Percentiles rank a stretch among this genome's conserved stretches.
Conservation (phyloP, 2,329 filamentous ascomycete genomes). For the Fusarium camptoceras region DNA sequence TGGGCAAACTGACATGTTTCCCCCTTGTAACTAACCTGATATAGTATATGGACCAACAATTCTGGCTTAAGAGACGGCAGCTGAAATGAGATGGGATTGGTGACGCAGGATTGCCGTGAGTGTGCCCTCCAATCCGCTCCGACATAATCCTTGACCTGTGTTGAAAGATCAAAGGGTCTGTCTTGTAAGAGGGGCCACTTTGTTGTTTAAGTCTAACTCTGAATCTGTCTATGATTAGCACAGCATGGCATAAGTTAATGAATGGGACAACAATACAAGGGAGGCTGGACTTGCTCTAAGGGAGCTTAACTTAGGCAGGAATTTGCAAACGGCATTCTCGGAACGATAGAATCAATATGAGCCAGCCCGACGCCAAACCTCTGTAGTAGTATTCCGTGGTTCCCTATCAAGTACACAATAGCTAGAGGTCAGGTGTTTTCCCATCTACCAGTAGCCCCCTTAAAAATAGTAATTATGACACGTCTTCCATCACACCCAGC, state of each 20-base stretch:
- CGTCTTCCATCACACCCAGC: conserved; percentile 40
- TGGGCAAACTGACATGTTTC: conserved; percentile 16
- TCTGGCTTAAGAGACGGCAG: conserved; percentile 20
- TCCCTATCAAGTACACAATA: conserved; percentile 46
- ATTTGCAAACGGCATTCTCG: conserved; percentile 35
- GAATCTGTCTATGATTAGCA: conserved; percentile 21
- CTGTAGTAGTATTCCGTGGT: conserved; percentile 41
- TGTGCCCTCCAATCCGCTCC: conserved; percentile 8
- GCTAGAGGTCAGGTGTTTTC: conserved; percentile 38
- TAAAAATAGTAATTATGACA: conserved; percentile 48
- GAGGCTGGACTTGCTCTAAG: conserved; percentile 23
- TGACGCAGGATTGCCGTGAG: conserved; percentile 12
- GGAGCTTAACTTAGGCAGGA: conserved; percentile 9
- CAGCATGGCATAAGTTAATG: conserved; percentile 4
- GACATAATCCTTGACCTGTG: conserved; percentile 7
- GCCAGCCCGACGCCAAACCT: conserved; percentile 46
- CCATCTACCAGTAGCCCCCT: conserved; percentile 36
- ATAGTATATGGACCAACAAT: conserved; percentile 23
- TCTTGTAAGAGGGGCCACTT: conserved; percentile 30
- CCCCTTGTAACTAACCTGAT: conserved; percentile 7
- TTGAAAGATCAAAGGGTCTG: conserved; percentile 36
- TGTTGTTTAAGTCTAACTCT: conserved; percentile 26
- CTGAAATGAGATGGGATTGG: conserved; percentile 24
- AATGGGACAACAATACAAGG: conserved; percentile 32
- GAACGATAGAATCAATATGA: conserved; percentile 36